phyloP scores from a whole-genome alignment of 2,329 filamentous ascomycete genomes.

The Clarireedia hainanense region DNA sequence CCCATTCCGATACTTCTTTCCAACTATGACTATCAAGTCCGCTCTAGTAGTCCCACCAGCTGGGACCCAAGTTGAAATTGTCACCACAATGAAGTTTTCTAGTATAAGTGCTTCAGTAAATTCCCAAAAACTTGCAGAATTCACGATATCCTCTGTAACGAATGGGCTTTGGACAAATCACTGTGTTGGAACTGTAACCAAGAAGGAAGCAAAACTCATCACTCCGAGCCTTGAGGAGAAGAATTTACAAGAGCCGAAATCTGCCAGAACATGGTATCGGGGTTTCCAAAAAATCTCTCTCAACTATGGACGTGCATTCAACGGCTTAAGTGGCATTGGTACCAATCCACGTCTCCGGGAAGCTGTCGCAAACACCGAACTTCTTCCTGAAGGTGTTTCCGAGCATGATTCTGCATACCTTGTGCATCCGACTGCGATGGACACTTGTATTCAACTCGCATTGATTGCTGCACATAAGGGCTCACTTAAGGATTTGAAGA shows the following conservation, averaged over 20 bases:
- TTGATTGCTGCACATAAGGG: not conserved
- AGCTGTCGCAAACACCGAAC: slow-evolving; percentile 22
- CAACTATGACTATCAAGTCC: slow-evolving; percentile 3
- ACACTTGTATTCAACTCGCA: slow-evolving; percentile 43
- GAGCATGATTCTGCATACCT: slow-evolving; percentile 32
- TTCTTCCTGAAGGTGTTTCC: slow-evolving; percentile 11
- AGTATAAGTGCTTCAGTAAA: slow-evolving; percentile 2
- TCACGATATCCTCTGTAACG: slow-evolving; percentile 2
- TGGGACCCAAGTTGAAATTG: slow-evolving; percentile 6
- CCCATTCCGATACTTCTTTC: slow-evolving; percentile 1
- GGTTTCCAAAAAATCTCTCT: slow-evolving; percentile 32
- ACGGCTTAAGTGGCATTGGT: slow-evolving; percentile 27
- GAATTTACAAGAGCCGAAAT: slow-evolving; percentile 21
- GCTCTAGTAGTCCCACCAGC: slow-evolving; percentile 3
- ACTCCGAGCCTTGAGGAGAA: not conserved
- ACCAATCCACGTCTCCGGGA: slow-evolving; percentile 24
- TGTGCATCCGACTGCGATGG: slow-evolving; percentile 48
- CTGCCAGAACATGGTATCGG: slow-evolving; percentile 29
- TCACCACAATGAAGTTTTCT: slow-evolving; percentile 4
- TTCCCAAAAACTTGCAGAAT: slow-evolving; percentile 1
- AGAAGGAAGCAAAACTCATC: not conserved
- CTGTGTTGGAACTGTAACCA: not conserved
- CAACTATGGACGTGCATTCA: slow-evolving; percentile 33
- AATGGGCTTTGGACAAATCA: slow-evolving; percentile 5
- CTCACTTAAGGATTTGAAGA: not conserved